These are phyloP conservation scores for Penicillium canariense DNA, from an alignment of 495 filamentous ascomycete genomes.

Conservation along the genomic window DNA sequence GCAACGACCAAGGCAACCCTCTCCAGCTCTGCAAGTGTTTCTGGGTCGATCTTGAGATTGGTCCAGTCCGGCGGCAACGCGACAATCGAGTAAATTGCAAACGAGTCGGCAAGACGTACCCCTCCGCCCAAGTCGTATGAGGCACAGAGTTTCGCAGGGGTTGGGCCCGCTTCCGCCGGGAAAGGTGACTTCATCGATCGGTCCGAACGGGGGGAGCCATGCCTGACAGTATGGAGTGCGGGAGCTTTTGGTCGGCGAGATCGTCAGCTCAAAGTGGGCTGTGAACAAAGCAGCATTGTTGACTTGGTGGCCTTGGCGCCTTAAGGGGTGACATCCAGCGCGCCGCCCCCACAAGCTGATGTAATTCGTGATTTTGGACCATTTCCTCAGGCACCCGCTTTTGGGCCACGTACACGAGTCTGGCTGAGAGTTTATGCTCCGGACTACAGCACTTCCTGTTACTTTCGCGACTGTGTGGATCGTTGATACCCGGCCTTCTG, in stretches of 20 bases:
- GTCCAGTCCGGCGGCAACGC: conserved; percentile 5
- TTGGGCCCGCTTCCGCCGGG: conserved; percentile 3
- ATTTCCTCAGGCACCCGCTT: no score
- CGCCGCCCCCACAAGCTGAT: no score
- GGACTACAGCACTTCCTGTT: no score
- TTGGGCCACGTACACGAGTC: no score
- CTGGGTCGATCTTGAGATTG: not conserved
- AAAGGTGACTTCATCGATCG: conserved; percentile 1
- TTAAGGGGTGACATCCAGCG: no score
- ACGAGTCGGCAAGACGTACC: conserved; percentile 5
- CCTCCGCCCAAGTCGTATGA: conserved; percentile 7
- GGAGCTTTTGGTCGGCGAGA: no score
- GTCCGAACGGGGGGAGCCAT: not conserved
- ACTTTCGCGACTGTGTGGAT: no score
- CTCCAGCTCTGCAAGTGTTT: not conserved
- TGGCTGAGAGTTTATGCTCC: no score
- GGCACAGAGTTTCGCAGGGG: conserved; percentile 8
- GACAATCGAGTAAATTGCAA: conserved; percentile 13
- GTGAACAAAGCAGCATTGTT: not conserved
- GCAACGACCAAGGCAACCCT: conserved; percentile 1
- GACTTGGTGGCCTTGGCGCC: not conserved
- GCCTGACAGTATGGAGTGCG: no score
- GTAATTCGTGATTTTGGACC: no score
- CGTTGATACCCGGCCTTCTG: no score
- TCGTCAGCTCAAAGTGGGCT: not conserved